Conservation (phyloP, 495 filamentous ascomycete genomes). For the Penicillium robsamsonii region DNA sequence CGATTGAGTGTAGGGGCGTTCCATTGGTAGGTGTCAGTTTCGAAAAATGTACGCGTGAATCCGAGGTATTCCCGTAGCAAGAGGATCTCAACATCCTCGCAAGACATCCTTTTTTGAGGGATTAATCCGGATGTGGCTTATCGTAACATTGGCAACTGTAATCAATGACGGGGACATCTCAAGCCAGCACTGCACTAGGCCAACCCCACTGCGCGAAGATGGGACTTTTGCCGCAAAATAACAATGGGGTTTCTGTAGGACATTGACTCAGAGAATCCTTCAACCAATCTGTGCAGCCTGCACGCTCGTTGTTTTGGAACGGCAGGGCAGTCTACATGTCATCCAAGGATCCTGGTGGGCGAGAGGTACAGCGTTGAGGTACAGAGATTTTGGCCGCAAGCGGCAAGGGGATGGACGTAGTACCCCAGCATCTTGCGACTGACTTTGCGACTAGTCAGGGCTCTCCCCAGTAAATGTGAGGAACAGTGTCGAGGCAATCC, state of each 20-base stretch:
- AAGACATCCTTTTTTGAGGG: background rate
- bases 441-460: background rate
- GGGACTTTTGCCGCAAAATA: background rate
- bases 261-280: background rate
- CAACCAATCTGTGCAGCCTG: constrained; percentile 5
- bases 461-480: background rate
- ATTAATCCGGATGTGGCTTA: background rate
- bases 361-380: constrained; percentile 19
- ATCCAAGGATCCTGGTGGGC: constrained; percentile 15
- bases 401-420: constrained; percentile 6
- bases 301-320: background rate
- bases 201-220: constrained; percentile 3
- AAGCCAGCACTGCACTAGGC: constrained; percentile 6
- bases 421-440: background rate
- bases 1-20: background rate
- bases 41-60: constrained; percentile 13
- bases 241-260: background rate
- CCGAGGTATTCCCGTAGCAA: background rate
- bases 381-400: constrained; percentile 14
- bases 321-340: constrained; percentile 20
- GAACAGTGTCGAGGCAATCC: constrained; percentile 3
- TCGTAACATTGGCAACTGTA: background rate
- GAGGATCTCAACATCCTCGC: background rate
- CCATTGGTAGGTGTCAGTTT: constrained; percentile 11
- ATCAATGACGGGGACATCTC: constrained; percentile 15